These are phyloP conservation scores for Aspergillus thermomutatus DNA, from an alignment of 2,329 filamentous ascomycete genomes.

Conservation along the genomic window DNA sequence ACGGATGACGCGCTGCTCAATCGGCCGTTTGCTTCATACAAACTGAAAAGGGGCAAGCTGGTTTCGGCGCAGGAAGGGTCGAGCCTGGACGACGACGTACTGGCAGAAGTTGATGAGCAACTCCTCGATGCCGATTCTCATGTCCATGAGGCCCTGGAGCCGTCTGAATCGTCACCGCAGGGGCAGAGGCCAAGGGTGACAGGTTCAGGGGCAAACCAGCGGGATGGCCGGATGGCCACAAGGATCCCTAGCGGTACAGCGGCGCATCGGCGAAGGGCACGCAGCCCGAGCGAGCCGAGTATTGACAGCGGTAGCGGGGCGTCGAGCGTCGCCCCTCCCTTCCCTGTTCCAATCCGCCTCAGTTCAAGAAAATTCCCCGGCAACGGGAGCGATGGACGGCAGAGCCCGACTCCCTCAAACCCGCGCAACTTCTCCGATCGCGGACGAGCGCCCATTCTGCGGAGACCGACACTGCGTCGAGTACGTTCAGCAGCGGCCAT, in stretches of 20 bases:
- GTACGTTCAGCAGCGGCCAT: slow-evolving; percentile 78
- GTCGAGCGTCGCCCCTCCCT: slow-evolving; percentile 62
- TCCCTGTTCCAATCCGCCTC: slow-evolving; percentile 83
- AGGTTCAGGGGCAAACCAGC: slow-evolving; percentile 44
- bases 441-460: slow-evolving; percentile 52
- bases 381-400: slow-evolving; percentile 69
- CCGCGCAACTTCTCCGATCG: slow-evolving; percentile 55
- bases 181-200: slow-evolving; percentile 37
- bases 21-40: slow-evolving; percentile 44
- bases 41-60: slow-evolving; percentile 40
- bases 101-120: slow-evolving; percentile 39
- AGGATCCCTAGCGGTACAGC: slow-evolving; percentile 77
- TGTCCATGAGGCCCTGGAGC: slow-evolving; percentile 16
- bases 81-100: slow-evolving; percentile 30
- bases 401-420: slow-evolving; percentile 67
- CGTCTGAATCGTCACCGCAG: slow-evolving; percentile 7
- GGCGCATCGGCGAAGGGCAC: slow-evolving; percentile 63
- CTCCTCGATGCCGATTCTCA: slow-evolving; percentile 28
- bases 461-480: slow-evolving; percentile 69
- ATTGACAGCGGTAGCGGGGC: slow-evolving; percentile 38
- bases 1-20: slow-evolving; percentile 45
- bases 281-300: slow-evolving; percentile 46
- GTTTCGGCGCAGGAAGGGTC: slow-evolving; percentile 33
- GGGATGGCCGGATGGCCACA: slow-evolving; percentile 71
- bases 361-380: slow-evolving; percentile 75